Conservation (phyloP, 2,329 filamentous ascomycete genomes). For the Apiospora sp. region DNA sequence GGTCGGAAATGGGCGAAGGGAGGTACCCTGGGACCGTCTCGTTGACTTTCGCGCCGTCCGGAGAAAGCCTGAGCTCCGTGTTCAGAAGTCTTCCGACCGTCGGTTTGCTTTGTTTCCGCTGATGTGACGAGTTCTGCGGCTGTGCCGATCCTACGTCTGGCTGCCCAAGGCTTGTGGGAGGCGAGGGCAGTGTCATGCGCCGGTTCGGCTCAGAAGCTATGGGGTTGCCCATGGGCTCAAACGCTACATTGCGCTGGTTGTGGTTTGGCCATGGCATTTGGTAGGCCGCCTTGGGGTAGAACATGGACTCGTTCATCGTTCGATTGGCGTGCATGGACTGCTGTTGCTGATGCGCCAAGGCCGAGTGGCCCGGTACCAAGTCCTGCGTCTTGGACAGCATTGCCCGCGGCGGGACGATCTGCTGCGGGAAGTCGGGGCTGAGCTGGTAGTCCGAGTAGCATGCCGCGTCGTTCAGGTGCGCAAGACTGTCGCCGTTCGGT, state of each 20-base stretch:
- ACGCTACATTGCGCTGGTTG: neutral
- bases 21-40: neutral
- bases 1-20: slow-evolving; percentile 31
- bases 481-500: slow-evolving; percentile 38
- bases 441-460: slow-evolving; percentile 6
- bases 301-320: neutral
- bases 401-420: neutral
- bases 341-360: neutral
- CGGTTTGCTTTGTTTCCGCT: neutral
- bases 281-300: slow-evolving; percentile 9
- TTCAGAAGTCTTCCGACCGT: neutral
- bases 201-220: neutral
- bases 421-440: neutral
- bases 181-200: neutral
- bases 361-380: neutral
- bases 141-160: neutral
- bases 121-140: neutral
- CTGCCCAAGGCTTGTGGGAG: neutral
- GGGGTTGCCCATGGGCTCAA: neutral
- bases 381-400: neutral
- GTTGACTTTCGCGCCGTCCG: neutral
- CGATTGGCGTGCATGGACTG: neutral
- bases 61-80: neutral
- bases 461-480: slow-evolving; percentile 34
- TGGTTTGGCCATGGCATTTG: neutral